Evolutionary conservation across 2,329 filamentous ascomycete genomes (phyloP).

Genomic region (Talaromyces pinophilus): DNA sequence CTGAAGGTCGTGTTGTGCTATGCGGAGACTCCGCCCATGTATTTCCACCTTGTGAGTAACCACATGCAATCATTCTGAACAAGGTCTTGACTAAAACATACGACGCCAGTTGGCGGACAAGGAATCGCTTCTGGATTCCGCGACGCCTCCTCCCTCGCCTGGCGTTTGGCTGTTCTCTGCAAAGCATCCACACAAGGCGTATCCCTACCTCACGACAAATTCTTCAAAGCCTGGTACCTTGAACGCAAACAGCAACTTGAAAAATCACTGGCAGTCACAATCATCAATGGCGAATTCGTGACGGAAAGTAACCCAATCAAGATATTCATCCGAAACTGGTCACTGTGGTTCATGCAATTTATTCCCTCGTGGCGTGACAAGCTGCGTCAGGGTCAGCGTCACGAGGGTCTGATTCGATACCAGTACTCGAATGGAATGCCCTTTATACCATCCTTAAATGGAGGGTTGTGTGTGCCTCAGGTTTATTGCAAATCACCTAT

Average conservation of each 20-base stretch:
- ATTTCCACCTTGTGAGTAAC: constrained; percentile 50
- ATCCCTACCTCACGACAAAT: constrained; percentile 25
- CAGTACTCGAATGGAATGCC: constrained; percentile 32
- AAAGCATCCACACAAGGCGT: constrained; percentile 22
- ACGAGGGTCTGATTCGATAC: constrained; percentile 37
- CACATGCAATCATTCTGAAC: neutral
- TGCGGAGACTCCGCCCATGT: constrained; percentile 56
- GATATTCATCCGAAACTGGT: constrained; percentile 36
- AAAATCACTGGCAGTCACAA: constrained; percentile 37
- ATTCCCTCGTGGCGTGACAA: constrained; percentile 35
- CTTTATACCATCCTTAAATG: constrained; percentile 34
- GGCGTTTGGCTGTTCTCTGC: constrained; percentile 39
- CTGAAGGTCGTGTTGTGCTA: constrained; percentile 44
- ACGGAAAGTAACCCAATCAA: constrained; percentile 35
- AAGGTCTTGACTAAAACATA: neutral
- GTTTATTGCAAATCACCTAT: constrained; percentile 34
- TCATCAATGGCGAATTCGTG: constrained; percentile 39
- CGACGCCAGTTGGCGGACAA: constrained; percentile 41
- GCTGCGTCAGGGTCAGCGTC: constrained; percentile 34
- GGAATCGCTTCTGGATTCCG: constrained; percentile 47
- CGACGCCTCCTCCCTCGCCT: constrained; percentile 41
- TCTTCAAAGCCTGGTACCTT: constrained; percentile 37
- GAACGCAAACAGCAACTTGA: constrained; percentile 45
- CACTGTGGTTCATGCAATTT: constrained; percentile 37
- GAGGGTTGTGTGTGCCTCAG: constrained; percentile 38